phyloP scores from a whole-genome alignment of 352 stramenopile species.

The Phytophthora capsici region DNA sequence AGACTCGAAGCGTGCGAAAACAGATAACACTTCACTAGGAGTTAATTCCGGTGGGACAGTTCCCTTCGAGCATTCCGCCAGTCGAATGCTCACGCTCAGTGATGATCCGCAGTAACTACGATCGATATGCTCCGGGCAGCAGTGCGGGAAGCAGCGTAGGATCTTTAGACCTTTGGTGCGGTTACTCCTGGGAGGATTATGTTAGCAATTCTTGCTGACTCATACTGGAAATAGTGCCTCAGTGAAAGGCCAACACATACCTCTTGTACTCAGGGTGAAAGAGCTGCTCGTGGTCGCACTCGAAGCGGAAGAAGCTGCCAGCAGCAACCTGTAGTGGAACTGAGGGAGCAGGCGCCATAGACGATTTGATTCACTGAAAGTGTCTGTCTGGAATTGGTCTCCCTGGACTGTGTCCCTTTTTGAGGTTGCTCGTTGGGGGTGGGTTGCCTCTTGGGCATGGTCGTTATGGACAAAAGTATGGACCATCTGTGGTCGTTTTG shows the following conservation, averaged over 20 bases:
- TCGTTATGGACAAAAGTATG: no score
- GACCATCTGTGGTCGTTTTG: no score
- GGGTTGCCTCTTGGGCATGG: background rate
- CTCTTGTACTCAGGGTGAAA: constrained; percentile 76
- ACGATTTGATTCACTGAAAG: no score
- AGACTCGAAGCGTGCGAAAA: constrained; percentile 51
- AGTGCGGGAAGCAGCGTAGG: constrained; percentile 75
- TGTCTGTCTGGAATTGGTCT: background rate
- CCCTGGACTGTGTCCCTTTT: background rate
- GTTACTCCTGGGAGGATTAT: constrained; percentile 49
- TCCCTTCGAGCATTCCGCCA: constrained; percentile 14
- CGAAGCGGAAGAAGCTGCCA: constrained; percentile 58
- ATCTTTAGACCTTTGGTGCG: constrained; percentile 81
- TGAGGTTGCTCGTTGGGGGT: background rate
- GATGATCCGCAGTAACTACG: constrained; percentile 76
- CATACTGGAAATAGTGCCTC: no score
- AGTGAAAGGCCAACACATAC: constrained; percentile 28
- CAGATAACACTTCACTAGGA: constrained; percentile 21
- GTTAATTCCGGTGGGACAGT: constrained; percentile 14
- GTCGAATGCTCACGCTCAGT: constrained; percentile 51
- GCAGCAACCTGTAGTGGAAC: constrained; percentile 37
- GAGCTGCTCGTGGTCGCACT: constrained; percentile 70
- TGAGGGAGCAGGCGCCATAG: constrained; percentile 6
- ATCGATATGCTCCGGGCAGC: constrained; percentile 73
- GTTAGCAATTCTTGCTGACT: no score